A percentile compares a stretch with the other conserved stretches of the same genome.
These are phyloP conservation scores for Tarenaya hassleriana DNA, from an alignment of 345 rosid species.

Conservation along the genomic window DNA sequence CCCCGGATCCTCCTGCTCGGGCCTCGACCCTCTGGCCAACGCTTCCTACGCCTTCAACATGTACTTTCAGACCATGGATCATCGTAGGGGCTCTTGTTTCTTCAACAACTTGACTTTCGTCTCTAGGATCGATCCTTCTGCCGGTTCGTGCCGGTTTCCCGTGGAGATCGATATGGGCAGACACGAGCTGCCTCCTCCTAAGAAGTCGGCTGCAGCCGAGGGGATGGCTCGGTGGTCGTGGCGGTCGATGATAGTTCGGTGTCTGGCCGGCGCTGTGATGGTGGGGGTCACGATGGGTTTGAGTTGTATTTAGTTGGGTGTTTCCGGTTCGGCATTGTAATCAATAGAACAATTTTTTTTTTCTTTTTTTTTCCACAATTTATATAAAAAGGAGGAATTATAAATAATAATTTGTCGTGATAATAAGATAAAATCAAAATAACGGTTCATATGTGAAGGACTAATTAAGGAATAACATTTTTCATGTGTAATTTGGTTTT, in stretches of 20 bases:
- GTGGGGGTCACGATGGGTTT: no score
- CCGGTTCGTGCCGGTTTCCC: constrained; percentile 46
- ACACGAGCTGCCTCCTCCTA: constrained; percentile 26
- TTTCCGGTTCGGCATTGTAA: no score
- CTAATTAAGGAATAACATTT: no score
- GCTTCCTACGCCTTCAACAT: constrained; percentile 73
- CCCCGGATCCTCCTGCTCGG: constrained; percentile 48
- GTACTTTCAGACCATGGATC: constrained; percentile 70
- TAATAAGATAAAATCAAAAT: no score
- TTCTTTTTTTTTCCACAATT: no score
- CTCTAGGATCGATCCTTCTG: constrained; percentile 51
- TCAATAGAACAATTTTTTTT: no score
- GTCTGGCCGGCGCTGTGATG: no score
- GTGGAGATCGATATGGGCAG: constrained; percentile 50
- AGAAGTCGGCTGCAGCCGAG: constrained; percentile 14
- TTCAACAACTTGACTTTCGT: constrained; percentile 33
- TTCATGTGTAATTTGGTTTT: no score
- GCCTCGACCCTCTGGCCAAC: constrained; percentile 36
- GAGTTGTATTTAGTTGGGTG: no score
- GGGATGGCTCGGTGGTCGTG: background rate
- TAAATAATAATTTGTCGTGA: no score
- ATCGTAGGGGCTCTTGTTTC: constrained; percentile 41
- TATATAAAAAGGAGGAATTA: no score
- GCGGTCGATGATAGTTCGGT: background rate
- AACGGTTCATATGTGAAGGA: no score